A percentile compares a stretch with the other conserved stretches of the same genome.
phyloP scores from a whole-genome alignment of 2,329 filamentous ascomycete genomes.

The Epichloe glyceriae region DNA sequence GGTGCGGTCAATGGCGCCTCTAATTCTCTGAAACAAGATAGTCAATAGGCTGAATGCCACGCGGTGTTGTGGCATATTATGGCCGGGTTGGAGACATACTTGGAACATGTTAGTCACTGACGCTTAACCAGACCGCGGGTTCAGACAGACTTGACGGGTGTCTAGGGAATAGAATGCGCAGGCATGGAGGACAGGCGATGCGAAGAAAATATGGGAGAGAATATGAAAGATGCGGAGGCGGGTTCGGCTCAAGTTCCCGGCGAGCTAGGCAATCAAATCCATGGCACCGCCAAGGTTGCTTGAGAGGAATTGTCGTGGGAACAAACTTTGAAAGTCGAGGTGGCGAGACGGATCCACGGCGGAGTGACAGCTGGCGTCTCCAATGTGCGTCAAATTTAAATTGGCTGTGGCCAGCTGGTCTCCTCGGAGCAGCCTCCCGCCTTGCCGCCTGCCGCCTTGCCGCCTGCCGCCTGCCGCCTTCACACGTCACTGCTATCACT shows the following conservation, averaged over 20 bases:
- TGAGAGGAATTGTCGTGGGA: no score
- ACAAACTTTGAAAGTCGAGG: not conserved
- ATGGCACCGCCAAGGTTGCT: no score
- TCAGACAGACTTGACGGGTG: not conserved
- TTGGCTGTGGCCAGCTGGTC: no score
- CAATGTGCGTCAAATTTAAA: no score
- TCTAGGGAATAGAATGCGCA: slow-evolving; percentile 1
- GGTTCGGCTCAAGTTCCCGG: no score
- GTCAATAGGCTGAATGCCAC: slow-evolving; percentile 1
- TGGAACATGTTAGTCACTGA: slow-evolving; percentile 17
- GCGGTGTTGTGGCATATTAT: not conserved
- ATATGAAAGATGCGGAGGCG: not conserved
- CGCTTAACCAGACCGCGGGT: not conserved
- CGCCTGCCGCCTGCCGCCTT: no score
- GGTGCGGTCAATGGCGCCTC: slow-evolving; percentile 71
- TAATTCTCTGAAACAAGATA: slow-evolving; percentile 42
- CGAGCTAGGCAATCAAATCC: no score
- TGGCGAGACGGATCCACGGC: not conserved
- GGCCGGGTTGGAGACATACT: slow-evolving; percentile 12
- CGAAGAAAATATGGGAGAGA: not conserved
- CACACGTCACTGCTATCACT: not conserved
- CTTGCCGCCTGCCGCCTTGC: no score
- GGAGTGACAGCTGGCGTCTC: not conserved
- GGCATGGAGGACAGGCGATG: not conserved
- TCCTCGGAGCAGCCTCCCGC: no score